Conservation (phyloP, 176 grass and related monocot species). For the Microstegium vimineum region DNA sequence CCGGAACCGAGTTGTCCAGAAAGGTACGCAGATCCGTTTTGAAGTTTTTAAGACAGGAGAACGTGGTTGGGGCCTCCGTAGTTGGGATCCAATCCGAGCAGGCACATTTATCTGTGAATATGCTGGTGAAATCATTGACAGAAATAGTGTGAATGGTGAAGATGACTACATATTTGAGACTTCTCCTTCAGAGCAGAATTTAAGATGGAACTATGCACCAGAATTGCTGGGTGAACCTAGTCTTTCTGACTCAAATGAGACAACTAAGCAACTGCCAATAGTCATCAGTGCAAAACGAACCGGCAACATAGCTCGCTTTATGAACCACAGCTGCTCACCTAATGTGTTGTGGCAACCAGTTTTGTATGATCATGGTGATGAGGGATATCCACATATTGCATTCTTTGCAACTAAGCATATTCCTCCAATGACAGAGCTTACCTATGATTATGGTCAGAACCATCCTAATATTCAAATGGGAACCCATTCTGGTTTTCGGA, state of each 20-base stretch:
- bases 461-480: constrained; percentile 35
- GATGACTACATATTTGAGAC: constrained; percentile 61
- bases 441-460: constrained; percentile 75
- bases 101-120: constrained; percentile 87
- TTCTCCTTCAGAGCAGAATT: constrained; percentile 42
- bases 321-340: constrained; percentile 83
- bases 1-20: constrained; percentile 69
- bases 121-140: constrained; percentile 69
- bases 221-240: constrained; percentile 67
- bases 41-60: constrained; percentile 78
- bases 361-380: constrained; percentile 64
- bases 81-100: constrained; percentile 80
- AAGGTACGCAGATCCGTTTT: constrained; percentile 61
- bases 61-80: constrained; percentile 73
- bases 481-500: constrained; percentile 17
- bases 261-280: constrained; percentile 44
- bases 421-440: constrained; percentile 84
- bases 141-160: constrained; percentile 25
- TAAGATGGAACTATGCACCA: constrained; percentile 80
- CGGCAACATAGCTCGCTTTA: constrained; percentile 74
- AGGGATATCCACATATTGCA: constrained; percentile 65
- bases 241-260: constrained; percentile 44
- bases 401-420: constrained; percentile 89
- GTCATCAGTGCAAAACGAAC: constrained; percentile 59
- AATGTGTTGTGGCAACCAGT: constrained; percentile 89